These are phyloP conservation scores for Torrubiellomyces zombiae DNA, from an alignment of 2,329 filamentous ascomycete species.

Conservation along the genomic window DNA sequence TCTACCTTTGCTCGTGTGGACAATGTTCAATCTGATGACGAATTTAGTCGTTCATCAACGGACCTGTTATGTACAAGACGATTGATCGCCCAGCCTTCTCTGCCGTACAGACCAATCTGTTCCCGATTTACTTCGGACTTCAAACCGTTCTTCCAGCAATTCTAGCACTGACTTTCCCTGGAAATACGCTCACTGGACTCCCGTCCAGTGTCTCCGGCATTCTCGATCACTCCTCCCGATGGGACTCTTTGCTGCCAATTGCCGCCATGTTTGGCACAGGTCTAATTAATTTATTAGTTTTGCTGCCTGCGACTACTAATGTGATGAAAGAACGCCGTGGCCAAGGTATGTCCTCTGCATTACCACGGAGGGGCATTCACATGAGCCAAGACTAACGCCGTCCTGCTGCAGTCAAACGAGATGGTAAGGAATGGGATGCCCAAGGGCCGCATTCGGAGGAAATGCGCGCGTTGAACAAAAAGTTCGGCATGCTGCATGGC, in stretches of 20 bases:
- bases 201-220: constrained; percentile 35
- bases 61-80: constrained; percentile 59
- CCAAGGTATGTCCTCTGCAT: constrained; percentile 47
- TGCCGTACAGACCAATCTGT: constrained; percentile 61
- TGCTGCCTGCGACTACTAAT: constrained; percentile 61
- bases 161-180: constrained; percentile 67
- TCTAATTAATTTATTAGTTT: constrained; percentile 48
- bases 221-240: constrained; percentile 42
- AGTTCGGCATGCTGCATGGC: constrained; percentile 67
- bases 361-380: background rate
- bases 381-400: constrained; percentile 7
- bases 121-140: constrained; percentile 77
- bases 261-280: constrained; percentile 54
- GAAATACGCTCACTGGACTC: constrained; percentile 31
- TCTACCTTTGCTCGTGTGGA: no score
- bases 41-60: constrained; percentile 52
- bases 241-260: constrained; percentile 51
- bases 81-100: constrained; percentile 71
- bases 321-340: constrained; percentile 60
- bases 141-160: constrained; percentile 60
- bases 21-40: background rate
- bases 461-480: constrained; percentile 66
- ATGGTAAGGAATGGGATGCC: constrained; percentile 79
- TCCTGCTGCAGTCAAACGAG: constrained; percentile 48
- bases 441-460: constrained; percentile 63